Base-by-base conservation (phyloP, 2,329 filamentous ascomycete species). In the Aspergillus sp. region DNA sequence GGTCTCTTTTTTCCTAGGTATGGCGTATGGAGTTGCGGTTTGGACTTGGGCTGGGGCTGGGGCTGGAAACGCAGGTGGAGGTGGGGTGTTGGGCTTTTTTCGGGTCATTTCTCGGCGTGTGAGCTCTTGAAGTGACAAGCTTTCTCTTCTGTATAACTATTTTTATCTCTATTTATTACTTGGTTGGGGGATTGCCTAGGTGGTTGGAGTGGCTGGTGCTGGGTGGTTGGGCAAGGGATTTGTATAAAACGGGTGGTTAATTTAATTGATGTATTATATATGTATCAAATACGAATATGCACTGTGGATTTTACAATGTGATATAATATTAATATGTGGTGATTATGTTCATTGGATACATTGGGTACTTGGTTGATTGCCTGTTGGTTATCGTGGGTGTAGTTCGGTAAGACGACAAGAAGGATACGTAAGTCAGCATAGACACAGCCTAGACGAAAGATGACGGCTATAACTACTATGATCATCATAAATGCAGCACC, bases 1-100 rank as follows among this genome's bases (percentile, higher is more conserved):
- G 48, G 55, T 37, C 51, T 62, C 57, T 66, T 66, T 66, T 66
- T 66, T 62, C 41, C 49, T 64, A 64, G 45, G 37, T 43, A 59
- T 50, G 62, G 62, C 56, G 62, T 66, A 59, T 56, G 63, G 63
- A 56, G 61, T 59, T 15, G 15, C 35, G 35, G 35, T 14, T 56
- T 58, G 45, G 51, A 59, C 57, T 45, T 39, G 52, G 19, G 45
- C 24, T 53, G 21, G 40, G 15, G 7, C 12, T 21, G 35, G 49
- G 21, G 27, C 27, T 31, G 27, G 48, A 27, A 11, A 15, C n/a
- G 35, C 14, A 47, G 23, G 9, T 9, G 45, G 46, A 7, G n/a
- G 11, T 48, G 46, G 46, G 40, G 40, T 4, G 40, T 14, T 43
- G 14, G 40, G 4, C 9, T 17, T 17, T 43, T 43, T 43, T 43